Evolutionary conservation across 2,329 filamentous ascomycete genomes (phyloP), one percentile per base, ranked within the genome.

Genomic region (Aurifilum marmelostoma): DNA sequence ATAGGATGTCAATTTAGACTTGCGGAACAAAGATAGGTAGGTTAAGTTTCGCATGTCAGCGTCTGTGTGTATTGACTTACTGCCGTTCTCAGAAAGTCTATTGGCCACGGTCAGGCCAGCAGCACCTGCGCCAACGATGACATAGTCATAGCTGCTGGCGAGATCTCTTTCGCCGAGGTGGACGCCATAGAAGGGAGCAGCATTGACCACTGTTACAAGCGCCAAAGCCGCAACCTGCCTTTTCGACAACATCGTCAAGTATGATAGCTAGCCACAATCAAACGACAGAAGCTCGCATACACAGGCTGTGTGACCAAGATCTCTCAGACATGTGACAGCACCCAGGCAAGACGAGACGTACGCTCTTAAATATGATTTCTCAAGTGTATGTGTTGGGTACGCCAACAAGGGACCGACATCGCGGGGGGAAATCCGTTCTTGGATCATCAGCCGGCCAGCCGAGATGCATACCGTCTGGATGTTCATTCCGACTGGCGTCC

Each of bases 41-140:
- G 18, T n/a, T 3, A n/a, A 21, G 41, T 4, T 47, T 21, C 18
- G 41, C 16, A 21, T 8, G 21, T 21, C 18, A n/a, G 18, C 16
- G 21, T 16, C 29, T 8, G 16, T 41, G 24, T 14, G 1, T 8
- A 18, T 1, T 1, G 41, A 32, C 72, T 69, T 65, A 72, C 71
- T 67, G 21, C 68, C 52, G 65, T 76, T 69, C 63, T 75, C 75
- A 16, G 75, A 73, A 32, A 76, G 65, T 60, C 75, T 72, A 56
- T 76, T 75, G 7, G 72, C 75, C 29, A 76, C 74, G 3, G 74
- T 73, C 11, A 76, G 67, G 11, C 75, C 75, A 5, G 67, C 64
- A 8, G 65, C 41, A 2, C 69, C 69, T 18, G 63, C 69, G 21
- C 69, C 69, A 12, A 71, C 67, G 39, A 71, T 63, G 29, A 71